Base-by-base conservation (phyloP, 2,329 filamentous ascomycete genomes). In the Diaporthe longicolla region DNA sequence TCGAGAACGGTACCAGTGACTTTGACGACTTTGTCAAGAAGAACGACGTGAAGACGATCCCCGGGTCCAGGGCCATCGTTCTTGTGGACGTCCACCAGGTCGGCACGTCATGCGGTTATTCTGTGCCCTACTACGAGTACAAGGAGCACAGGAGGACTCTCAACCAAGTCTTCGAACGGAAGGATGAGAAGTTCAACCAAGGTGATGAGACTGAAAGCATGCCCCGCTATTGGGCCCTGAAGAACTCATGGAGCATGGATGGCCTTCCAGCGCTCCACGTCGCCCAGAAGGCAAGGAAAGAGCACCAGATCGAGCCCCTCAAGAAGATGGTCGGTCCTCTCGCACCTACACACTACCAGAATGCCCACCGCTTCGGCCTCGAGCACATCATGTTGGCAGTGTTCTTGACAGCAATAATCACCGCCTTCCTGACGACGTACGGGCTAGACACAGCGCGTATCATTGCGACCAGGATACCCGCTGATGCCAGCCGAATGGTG, bases 171-270 rank as follows among this genome's bases (percentile, higher is more conserved):
- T 83, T 82, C 70, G 74, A 73, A 24, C 82, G 79, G 54, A 83
- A 81, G 76, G 80, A 78, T 35, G 78, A 79, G 10, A 80, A 76
- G 59, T 83, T 77, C 75, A 78, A 78, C 70, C 73, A 75, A 4
- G 83, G 83, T 0, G 80, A 81, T 37, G 78, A 80, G 45, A 80
- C 82, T 21, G 83, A 85, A 75, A 83, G 79, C 50, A 81, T 84
- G 76, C 81, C 79, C 21, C 79, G 77, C 32, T 85, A 85, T 76
- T 85, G 84, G 83, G 84, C 84, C 0, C 74, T 78, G 52, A 85
- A 85, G 76, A 85, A 84, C 68, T 78, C 83, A 0, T 83, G 78
- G 76, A 84, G 82, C 58, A 80, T 85, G 69, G 84, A 85, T 57
- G 82, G 82, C 0, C 78, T 85, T 0, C 83, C 83, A 0, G 83